A percentile compares a stretch with the other conserved stretches of the same genome.
These are phyloP conservation scores for Colletotrichum viniferum DNA, from an alignment of 2,329 filamentous ascomycete species.

Conservation along the genomic window DNA sequence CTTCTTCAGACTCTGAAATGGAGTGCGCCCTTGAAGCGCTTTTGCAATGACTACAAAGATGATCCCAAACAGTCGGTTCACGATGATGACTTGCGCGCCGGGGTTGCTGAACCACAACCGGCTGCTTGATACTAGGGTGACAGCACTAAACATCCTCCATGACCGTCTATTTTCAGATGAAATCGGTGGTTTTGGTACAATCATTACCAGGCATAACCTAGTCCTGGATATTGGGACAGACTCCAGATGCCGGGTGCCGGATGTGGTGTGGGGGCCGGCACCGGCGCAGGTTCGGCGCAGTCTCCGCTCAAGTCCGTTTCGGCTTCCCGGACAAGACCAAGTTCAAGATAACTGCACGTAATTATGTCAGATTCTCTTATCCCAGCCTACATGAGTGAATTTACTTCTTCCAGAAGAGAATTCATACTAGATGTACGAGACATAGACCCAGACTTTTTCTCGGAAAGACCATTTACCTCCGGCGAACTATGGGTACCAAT, in stretches of 20 bases:
- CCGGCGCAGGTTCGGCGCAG: background rate
- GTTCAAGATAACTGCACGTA: background rate
- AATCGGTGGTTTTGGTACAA: background rate
- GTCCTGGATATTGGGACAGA: background rate
- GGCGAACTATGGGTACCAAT: background rate
- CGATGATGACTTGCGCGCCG: background rate
- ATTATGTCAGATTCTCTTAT: background rate
- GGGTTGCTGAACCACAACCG: background rate
- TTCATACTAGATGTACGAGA: accelerated
- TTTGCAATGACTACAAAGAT: background rate
- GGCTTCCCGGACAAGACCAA: background rate
- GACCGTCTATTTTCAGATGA: background rate
- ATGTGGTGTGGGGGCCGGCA: background rate
- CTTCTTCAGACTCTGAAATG: background rate
- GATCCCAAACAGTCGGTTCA: accelerated
- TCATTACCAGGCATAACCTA: background rate
- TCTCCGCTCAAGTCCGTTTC: background rate
- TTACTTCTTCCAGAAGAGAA: accelerated
- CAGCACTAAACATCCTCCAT: background rate
- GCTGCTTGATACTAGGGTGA: background rate
- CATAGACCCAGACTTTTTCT: background rate
- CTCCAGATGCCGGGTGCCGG: background rate
- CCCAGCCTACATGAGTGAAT: background rate
- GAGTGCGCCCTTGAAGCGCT: background rate
- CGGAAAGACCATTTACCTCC: background rate